Conservation (phyloP, 345 rosid genomes). For the Corchorus capsularis region DNA sequence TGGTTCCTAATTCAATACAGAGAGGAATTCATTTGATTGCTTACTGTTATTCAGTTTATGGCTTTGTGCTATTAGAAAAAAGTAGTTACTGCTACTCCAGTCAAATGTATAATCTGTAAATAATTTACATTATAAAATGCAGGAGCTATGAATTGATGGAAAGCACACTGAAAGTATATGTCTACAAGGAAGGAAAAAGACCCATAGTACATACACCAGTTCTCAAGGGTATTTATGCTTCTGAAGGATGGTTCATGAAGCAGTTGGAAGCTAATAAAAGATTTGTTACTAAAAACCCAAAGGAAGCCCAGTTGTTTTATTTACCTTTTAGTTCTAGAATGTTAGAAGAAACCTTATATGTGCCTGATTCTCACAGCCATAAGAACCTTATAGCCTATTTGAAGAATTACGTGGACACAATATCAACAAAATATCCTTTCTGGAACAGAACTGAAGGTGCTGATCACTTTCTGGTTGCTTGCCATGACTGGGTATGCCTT, state of each 20-base stretch:
- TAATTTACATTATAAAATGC: conserved; percentile 22
- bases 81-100: neutral
- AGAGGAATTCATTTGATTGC: neutral
- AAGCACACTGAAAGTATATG: conserved; percentile 70
- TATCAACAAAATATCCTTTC: conserved; percentile 64
- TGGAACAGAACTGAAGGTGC: conserved; percentile 93
- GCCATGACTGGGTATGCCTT: conserved; percentile 90
- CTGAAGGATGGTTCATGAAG: conserved; percentile 99
- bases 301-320: conserved; percentile 86
- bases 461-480: conserved; percentile 94
- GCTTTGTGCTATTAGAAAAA: neutral
- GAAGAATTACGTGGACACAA: conserved; percentile 61
- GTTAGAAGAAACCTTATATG: conserved; percentile 72
- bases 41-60: neutral
- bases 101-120: conserved; percentile 11
- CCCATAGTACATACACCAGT: conserved; percentile 74
- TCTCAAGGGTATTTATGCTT: conserved; percentile 90
- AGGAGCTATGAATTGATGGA: conserved; percentile 99
- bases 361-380: conserved; percentile 66
- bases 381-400: conserved; percentile 61
- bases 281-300: conserved; percentile 59
- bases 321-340: conserved; percentile 87
- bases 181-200: conserved; percentile 82
- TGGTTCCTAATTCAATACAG: neutral
- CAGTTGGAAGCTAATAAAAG: conserved; percentile 63